A percentile compares a stretch with the other conserved stretches of the same genome.
Conservation (phyloP, 805 yeast genomes). For the Tetrapisispora namnaoensis region DNA sequence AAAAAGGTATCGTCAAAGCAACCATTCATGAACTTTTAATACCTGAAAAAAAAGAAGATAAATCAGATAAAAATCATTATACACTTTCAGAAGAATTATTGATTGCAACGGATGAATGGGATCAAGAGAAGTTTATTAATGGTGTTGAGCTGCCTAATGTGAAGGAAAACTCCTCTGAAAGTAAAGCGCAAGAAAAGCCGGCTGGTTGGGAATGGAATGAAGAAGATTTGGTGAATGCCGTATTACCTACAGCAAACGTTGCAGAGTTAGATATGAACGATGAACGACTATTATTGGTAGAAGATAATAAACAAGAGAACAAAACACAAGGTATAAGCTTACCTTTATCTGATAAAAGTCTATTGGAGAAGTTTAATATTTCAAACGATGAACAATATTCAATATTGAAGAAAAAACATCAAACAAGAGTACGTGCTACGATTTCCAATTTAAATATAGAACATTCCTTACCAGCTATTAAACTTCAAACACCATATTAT, state of each 20-base stretch:
- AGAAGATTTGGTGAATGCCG: constrained; percentile 69
- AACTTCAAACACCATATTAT: constrained; percentile 85
- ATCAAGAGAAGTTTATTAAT: constrained; percentile 52
- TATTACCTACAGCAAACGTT: constrained; percentile 23
- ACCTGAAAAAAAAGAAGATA: constrained; percentile 13
- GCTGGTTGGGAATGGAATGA: constrained; percentile 30
- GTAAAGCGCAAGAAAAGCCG: neutral
- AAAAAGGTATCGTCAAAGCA: constrained; percentile 15
- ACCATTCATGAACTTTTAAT: constrained; percentile 17
- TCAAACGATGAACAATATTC: constrained; percentile 88
- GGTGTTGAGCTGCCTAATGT: constrained; percentile 9
- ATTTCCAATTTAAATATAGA: constrained; percentile 86
- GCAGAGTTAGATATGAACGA: constrained; percentile 73
- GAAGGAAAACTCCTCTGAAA: neutral
- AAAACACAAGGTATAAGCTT: constrained; percentile 4
- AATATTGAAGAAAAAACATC: constrained; percentile 71
- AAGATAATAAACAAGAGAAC: constrained; percentile 9
- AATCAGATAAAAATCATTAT: constrained; percentile 11
- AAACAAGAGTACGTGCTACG: constrained; percentile 84
- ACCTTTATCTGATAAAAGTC: constrained; percentile 45
- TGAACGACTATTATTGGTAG: constrained; percentile 59
- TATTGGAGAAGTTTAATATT: constrained; percentile 60
- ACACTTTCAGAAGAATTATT: constrained; percentile 44
- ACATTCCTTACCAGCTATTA: constrained; percentile 78
- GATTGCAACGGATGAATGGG: constrained; percentile 71